Percentiles rank a stretch among this genome's conserved stretches.
phyloP scores from a whole-genome alignment of 495 filamentous ascomycete species.

The Ramalina intermedia region DNA sequence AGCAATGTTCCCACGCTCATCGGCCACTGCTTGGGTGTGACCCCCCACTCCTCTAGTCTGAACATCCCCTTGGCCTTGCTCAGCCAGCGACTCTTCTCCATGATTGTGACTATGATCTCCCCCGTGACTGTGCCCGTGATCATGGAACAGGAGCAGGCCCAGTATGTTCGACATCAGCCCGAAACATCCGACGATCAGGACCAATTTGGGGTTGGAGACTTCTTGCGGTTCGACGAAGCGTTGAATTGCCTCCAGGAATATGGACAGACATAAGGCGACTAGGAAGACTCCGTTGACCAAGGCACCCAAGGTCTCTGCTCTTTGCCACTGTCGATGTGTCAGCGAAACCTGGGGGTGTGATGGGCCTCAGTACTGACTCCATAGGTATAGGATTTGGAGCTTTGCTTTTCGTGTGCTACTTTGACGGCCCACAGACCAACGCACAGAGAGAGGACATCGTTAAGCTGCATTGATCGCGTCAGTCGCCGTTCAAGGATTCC shows the following conservation, averaged over 20 bases:
- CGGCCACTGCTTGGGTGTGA: constrained; percentile 20
- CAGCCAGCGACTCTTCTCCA: constrained; percentile 27
- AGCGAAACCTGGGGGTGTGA: constrained; percentile 12
- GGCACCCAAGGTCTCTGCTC: constrained; percentile 93
- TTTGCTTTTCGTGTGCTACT: constrained; percentile 60
- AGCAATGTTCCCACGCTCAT: constrained; percentile 32
- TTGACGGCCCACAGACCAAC: constrained; percentile 94
- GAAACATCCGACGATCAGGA: constrained; percentile 72
- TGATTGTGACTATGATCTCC: constrained; percentile 36
- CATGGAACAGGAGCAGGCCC: constrained; percentile 82
- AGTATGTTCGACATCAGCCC: constrained; percentile 81
- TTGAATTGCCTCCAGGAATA: constrained; percentile 86
- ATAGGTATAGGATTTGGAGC: constrained; percentile 82
- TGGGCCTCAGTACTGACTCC: constrained; percentile 43
- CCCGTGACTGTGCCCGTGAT: constrained; percentile 76
- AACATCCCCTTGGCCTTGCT: constrained; percentile 29
- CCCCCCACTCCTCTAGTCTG: background rate
- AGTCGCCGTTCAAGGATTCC: background rate
- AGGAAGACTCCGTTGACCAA: constrained; percentile 94
- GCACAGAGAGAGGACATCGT: constrained; percentile 86
- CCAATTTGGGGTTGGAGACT: constrained; percentile 68
- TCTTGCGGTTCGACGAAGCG: constrained; percentile 78
- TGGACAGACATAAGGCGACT: constrained; percentile 86
- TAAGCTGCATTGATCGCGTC: constrained; percentile 39
- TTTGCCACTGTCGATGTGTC: constrained; percentile 59